A percentile compares a stretch with the other conserved stretches of the same genome.
Conservation (phyloP, 805 yeast species). For the Schizosaccharomyces osmophilus region DNA sequence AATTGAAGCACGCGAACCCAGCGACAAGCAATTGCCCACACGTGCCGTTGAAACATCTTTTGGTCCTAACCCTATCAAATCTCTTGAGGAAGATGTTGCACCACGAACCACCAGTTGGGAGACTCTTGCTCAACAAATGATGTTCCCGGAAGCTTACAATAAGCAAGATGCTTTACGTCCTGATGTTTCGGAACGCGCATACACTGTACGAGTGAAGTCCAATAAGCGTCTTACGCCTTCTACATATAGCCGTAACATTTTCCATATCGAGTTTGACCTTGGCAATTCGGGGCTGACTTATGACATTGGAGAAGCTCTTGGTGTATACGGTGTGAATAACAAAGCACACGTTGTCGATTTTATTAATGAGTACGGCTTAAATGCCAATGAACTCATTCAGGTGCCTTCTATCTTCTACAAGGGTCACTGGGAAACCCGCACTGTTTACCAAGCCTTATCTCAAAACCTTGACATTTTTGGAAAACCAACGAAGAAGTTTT, state of each 20-base stretch:
- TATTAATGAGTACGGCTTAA: conserved; percentile 43
- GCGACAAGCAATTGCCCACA: not conserved
- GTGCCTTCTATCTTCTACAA: conserved; percentile 45
- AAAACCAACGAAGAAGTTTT: conserved; percentile 85
- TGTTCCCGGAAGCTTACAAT: conserved; percentile 60
- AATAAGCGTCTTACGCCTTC: conserved; percentile 76
- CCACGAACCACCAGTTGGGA: conserved; percentile 13
- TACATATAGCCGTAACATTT: conserved; percentile 79
- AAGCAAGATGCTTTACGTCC: conserved; percentile 49
- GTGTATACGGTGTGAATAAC: conserved; percentile 76
- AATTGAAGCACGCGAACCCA: not conserved
- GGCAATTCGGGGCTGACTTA: conserved; percentile 76
- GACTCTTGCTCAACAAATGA: conserved; percentile 42
- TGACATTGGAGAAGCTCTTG: conserved; percentile 89
- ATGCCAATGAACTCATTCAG: conserved; percentile 42
- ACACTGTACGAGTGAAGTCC: conserved; percentile 69
- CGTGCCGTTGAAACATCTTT: not conserved
- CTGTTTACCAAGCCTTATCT: conserved; percentile 54
- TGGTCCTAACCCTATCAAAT: not conserved
- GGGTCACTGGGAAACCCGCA: conserved; percentile 38
- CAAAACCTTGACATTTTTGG: conserved; percentile 78
- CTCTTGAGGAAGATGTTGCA: not conserved
- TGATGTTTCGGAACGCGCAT: conserved; percentile 65
- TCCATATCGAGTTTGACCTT: conserved; percentile 86
- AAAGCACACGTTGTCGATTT: conserved; percentile 40